phyloP scores from a whole-genome alignment of 768 basidiomycete species.

The Chalciporus chontae region DNA sequence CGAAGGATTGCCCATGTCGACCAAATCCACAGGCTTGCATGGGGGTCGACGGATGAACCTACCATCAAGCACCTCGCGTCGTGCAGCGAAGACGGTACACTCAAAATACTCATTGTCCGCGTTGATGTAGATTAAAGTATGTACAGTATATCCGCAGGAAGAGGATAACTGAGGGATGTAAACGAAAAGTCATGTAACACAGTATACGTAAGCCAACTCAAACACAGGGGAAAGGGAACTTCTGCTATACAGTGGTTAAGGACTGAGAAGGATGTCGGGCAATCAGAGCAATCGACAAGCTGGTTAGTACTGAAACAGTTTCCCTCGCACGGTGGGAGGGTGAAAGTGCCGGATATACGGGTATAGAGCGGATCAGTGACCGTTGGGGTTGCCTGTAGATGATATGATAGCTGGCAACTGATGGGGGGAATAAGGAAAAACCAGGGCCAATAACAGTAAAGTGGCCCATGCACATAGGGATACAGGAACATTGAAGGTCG shows the following conservation, averaged over 20 bases:
- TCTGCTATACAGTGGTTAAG: slow-evolving; percentile 69
- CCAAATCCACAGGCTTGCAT: slow-evolving; percentile 78
- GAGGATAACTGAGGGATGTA: slow-evolving; percentile 2
- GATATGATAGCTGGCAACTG: slow-evolving; percentile 49
- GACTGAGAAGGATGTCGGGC: slow-evolving; percentile 32
- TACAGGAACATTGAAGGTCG: slow-evolving; percentile 63
- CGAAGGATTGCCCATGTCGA: slow-evolving; percentile 68
- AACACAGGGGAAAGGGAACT: slow-evolving; percentile 17
- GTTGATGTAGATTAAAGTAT: slow-evolving; percentile 45
- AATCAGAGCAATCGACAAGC: slow-evolving; percentile 35
- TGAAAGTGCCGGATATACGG: slow-evolving; percentile 57
- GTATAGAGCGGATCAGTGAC: slow-evolving; percentile 54
- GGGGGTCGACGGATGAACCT: slow-evolving; percentile 50
- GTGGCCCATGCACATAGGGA: slow-evolving; percentile 64
- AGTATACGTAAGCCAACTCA: slow-evolving; percentile 22
- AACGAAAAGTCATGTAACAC: slow-evolving; percentile 27
- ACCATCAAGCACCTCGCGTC: slow-evolving; percentile 63
- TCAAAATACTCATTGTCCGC: slow-evolving; percentile 70
- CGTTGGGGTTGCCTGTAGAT: slow-evolving; percentile 37
- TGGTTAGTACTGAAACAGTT: slow-evolving; percentile 62
- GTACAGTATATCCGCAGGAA: slow-evolving; percentile 25
- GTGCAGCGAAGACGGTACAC: slow-evolving; percentile 90
- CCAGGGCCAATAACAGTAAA: slow-evolving; percentile 30
- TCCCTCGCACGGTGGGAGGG: slow-evolving; percentile 30
- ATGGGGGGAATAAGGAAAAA: slow-evolving; percentile 35